These are phyloP conservation scores for Alternaria ethzedia DNA, from an alignment of 2,329 filamentous ascomycete species.

Conservation along the genomic window DNA sequence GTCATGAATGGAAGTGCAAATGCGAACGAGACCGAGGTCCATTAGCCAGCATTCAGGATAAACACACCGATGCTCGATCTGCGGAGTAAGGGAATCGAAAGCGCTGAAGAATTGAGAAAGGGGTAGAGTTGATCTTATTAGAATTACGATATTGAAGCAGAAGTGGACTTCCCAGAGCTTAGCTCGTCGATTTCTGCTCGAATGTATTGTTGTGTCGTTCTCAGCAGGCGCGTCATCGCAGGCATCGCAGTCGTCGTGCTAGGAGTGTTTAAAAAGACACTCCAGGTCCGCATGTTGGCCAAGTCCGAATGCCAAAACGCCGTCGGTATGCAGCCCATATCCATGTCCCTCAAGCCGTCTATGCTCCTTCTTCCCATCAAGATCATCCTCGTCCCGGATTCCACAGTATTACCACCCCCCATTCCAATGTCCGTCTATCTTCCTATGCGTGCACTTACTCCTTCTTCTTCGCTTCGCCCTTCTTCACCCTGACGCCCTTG, in stretches of 20 bases:
- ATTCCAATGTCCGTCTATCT: background rate
- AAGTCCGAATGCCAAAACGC: conserved; percentile 1
- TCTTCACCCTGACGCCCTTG: conserved; percentile 23
- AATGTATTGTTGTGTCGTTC: background rate
- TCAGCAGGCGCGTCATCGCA: background rate
- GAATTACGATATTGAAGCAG: background rate
- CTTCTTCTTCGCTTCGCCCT: conserved; percentile 57
- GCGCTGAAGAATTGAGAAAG: background rate
- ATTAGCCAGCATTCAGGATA: background rate
- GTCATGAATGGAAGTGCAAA: background rate
- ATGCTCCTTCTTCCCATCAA: background rate
- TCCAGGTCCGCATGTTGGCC: conserved; percentile 14
- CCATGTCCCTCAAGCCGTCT: background rate
- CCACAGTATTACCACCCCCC: background rate
- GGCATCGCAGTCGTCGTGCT: conserved; percentile 2
- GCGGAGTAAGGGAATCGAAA: background rate
- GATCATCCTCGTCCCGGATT: background rate
- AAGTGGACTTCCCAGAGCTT: background rate
- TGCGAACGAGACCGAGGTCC: background rate
- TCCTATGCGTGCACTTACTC: background rate
- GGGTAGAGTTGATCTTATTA: background rate
- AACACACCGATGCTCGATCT: background rate
- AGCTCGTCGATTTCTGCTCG: background rate
- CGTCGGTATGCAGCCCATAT: background rate
- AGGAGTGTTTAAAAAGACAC: conserved; percentile 14